These are phyloP conservation scores for Cutaneotrichosporon curvatum DNA, from an alignment of 1,284 basidiomycete genomes.

Conservation along the genomic window DNA sequence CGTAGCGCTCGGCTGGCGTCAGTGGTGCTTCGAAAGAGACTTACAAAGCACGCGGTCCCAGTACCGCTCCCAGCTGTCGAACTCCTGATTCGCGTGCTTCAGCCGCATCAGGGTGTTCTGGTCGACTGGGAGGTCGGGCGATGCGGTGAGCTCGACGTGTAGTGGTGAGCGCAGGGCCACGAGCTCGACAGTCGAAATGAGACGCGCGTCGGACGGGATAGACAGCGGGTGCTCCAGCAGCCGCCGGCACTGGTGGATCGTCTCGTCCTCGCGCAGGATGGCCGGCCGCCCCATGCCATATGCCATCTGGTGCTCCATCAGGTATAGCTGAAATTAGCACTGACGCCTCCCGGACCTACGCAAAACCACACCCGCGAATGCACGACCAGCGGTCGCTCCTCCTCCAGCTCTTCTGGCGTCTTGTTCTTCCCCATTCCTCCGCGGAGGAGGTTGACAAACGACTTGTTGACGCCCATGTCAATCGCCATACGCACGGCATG, in stretches of 20 bases:
- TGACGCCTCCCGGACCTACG: constrained; percentile 19
- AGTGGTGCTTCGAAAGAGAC: neutral
- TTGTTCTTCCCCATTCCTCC: constrained; percentile 64
- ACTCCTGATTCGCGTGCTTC: constrained; percentile 46
- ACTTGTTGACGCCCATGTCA: constrained; percentile 81
- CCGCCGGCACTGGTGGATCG: constrained; percentile 69
- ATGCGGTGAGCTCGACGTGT: constrained; percentile 42
- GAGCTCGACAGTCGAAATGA: constrained; percentile 69
- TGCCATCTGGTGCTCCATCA: constrained; percentile 90
- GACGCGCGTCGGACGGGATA: constrained; percentile 84
- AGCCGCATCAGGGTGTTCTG: constrained; percentile 40
- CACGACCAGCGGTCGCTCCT: constrained; percentile 70
- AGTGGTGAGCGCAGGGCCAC: constrained; percentile 42
- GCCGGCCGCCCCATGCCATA: constrained; percentile 88
- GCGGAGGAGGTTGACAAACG: constrained; percentile 72
- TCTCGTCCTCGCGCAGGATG: constrained; percentile 83
- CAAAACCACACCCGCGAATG: constrained; percentile 82
- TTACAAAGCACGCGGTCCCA: constrained; percentile 44
- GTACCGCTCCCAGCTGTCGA: constrained; percentile 46
- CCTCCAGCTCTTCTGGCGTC: constrained; percentile 50
- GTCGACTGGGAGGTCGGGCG: constrained; percentile 41
- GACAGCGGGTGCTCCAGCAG: constrained; percentile 80
- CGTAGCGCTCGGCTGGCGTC: constrained; percentile 32
- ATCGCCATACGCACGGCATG: constrained; percentile 90
- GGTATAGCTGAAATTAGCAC: constrained; percentile 53